Conservation (phyloP, 2,329 filamentous ascomycete species). For the Diplodia mutila region DNA sequence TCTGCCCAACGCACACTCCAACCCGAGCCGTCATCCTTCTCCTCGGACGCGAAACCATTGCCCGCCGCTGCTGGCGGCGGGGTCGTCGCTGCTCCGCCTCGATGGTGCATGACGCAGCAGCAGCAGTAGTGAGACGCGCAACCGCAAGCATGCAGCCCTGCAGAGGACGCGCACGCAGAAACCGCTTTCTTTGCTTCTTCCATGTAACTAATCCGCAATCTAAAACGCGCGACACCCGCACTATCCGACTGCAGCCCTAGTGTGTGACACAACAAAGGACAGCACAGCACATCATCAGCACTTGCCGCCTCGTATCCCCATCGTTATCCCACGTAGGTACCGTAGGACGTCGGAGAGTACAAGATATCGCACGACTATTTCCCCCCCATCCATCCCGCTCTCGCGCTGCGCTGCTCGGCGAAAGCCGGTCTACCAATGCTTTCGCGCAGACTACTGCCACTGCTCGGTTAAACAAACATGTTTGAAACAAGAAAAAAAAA, state of each 20-base stretch:
- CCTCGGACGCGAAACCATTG: neutral
- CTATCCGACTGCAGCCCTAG: neutral
- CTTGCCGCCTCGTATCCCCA: neutral
- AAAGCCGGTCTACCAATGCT: neutral
- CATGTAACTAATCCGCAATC: neutral
- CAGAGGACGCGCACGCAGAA: neutral
- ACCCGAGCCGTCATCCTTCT: too few relatives aligned
- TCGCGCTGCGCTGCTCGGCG: neutral
- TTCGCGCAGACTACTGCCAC: neutral
- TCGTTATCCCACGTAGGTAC: neutral
- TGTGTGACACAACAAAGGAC: neutral
- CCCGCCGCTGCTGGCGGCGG: neutral
- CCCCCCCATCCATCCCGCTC: neutral
- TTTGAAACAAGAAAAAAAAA: neutral
- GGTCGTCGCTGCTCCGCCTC: neutral
- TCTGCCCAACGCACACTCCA: too few relatives aligned
- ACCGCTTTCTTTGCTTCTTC: neutral
- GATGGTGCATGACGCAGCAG: neutral
- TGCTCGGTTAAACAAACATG: neutral
- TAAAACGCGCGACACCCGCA: neutral
- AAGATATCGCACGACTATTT: neutral
- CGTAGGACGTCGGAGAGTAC: neutral
- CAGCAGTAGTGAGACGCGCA: neutral
- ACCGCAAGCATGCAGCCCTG: neutral
- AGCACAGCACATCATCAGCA: neutral